Conservation (phyloP, 2,329 filamentous ascomycete species). For the Magnaporthiopsis incrustans region DNA sequence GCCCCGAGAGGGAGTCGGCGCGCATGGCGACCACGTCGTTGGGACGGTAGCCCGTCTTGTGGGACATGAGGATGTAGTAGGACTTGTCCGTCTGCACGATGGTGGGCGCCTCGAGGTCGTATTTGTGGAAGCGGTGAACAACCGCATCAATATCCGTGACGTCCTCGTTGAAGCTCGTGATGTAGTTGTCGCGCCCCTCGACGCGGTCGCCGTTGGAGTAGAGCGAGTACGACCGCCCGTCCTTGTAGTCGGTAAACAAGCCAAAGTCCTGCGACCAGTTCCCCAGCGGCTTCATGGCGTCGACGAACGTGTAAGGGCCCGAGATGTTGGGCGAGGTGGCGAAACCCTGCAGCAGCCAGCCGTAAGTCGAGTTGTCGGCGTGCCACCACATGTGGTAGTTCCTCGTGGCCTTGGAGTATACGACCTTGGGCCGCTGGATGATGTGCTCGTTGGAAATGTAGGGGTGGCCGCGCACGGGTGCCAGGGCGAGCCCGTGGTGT, state of each 20-base stretch:
- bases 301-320: constrained; percentile 43
- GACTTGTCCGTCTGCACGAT: constrained; percentile 48
- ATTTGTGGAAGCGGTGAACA: constrained; percentile 51
- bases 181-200: constrained; percentile 45
- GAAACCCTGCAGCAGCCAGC: constrained; percentile 44
- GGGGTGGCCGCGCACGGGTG: constrained; percentile 43
- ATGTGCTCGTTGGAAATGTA: constrained; percentile 48
- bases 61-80: constrained; percentile 51
- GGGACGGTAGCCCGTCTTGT: constrained; percentile 51
- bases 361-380: constrained; percentile 47
- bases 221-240: constrained; percentile 42
- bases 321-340: constrained; percentile 39
- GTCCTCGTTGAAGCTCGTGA: constrained; percentile 41
- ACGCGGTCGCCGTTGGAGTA: constrained; percentile 47
- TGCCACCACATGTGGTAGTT: constrained; percentile 48
- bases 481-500: constrained; percentile 47
- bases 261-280: constrained; percentile 55
- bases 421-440: constrained; percentile 55
- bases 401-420: constrained; percentile 43
- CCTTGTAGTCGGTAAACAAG: constrained; percentile 48
- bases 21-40: constrained; percentile 43
- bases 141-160: constrained; percentile 39
- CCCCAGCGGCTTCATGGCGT: constrained; percentile 43
- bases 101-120: constrained; percentile 46
- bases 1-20: constrained; percentile 39